Base-by-base conservation (phyloP, 148 eudicot species). In the Rhododendron kiyosumense region DNA sequence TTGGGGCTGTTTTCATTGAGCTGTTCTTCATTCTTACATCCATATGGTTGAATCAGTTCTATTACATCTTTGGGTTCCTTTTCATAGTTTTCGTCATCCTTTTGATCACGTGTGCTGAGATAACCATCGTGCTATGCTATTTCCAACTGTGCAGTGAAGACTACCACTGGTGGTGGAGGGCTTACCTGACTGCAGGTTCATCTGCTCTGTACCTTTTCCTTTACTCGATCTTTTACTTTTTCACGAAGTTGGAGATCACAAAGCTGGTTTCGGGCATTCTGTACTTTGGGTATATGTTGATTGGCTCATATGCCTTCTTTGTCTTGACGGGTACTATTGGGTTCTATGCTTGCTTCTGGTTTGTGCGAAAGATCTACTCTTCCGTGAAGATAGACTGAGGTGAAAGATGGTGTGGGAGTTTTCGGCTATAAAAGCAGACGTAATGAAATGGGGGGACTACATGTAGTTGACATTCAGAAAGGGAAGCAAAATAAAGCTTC, bases 141-240 rank as follows among this genome's bases (percentile, higher is more conserved):
- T 90, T 90, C 82, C 91, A 90, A 83, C 81, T 90, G 57, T 90
- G 91, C 84, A 88, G 85, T 78, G 91, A 90, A 73, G 91, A 90
- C 78, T 90, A 90, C 84, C 85, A 87, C 57, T 90, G 91, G 91
- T 90, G 91, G 91, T 90, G 91, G 91, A 81, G 90, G 85, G 86
- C 90, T 51, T 88, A 88, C 84, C 84, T 90, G 73, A 90, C 88
- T 14, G 87, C 91, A 10, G 91, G 91, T 18, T 85, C 90, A 32
- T 90, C 91, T 28, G 91, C 91, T 32, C 45, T 90, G n/a, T 90
- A 90, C 85, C 91, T 90, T 28, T 90, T 88, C 87, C 82, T 90
- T 7, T 90, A 90, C 81, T 86, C 90, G 1, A 79, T 88, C 61
- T 90, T 86, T 78, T 90, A 90, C 76, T 90, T 88, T 71, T 88